A percentile compares a stretch with the other conserved stretches of the same genome.
Evolutionary conservation across 805 yeast genomes (phyloP).

Genomic region (Maudiozyma serrabonitensis): DNA sequence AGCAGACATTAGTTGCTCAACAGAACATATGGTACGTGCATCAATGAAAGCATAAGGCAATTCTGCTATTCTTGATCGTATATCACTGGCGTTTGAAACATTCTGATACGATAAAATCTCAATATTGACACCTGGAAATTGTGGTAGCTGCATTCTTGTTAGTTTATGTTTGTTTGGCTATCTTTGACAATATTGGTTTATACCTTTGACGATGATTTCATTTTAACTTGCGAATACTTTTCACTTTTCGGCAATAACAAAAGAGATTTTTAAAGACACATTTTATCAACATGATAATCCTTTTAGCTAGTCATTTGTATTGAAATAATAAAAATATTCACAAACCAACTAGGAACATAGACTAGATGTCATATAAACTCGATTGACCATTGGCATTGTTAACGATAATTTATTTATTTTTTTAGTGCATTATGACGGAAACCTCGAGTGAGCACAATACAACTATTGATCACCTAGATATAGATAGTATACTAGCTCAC

Average conservation of each 20-base stretch:
- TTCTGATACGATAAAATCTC: constrained; percentile 36
- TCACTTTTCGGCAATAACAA: too few relatives aligned
- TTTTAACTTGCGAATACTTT: not conserved
- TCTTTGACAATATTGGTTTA: not conserved
- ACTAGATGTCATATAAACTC: too few relatives aligned
- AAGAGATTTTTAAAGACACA: too few relatives aligned
- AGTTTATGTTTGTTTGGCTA: not conserved
- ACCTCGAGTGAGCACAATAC: too few relatives aligned
- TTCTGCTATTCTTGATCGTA: constrained; percentile 35
- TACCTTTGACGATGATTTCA: not conserved
- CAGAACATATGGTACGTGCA: constrained; percentile 45
- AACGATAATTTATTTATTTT: too few relatives aligned
- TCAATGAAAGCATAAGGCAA: constrained; percentile 60
- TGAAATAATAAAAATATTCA: too few relatives aligned
- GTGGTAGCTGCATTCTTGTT: constrained; percentile 32
- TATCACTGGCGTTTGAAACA: constrained; percentile 36
- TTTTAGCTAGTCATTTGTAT: too few relatives aligned
- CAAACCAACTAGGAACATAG: too few relatives aligned
- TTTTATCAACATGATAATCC: too few relatives aligned
- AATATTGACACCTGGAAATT: constrained; percentile 33
- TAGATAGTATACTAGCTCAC: not conserved
- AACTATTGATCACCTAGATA: too few relatives aligned
- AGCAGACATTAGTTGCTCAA: constrained; percentile 54
- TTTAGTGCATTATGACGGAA: too few relatives aligned
- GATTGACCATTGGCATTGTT: too few relatives aligned